These are phyloP conservation scores for Eucalyptus coolabah DNA, from an alignment of 345 rosid genomes.

Conservation along the genomic window DNA sequence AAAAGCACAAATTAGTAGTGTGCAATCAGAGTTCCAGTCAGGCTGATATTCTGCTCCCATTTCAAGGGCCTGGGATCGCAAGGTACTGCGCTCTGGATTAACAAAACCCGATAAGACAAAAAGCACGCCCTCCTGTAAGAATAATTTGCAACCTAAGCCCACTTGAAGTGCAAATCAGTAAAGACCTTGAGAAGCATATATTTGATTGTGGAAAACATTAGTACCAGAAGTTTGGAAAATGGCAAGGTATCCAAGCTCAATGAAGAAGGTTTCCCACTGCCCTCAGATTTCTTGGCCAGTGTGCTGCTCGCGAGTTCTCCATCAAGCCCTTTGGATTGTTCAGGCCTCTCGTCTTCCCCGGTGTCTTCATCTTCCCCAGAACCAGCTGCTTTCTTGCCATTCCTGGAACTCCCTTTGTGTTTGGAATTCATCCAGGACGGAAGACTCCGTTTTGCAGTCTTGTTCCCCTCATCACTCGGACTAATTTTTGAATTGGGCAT, in stretches of 20 bases:
- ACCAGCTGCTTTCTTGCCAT: not conserved
- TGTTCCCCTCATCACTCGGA: conserved; percentile 1
- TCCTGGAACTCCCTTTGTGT: conserved; percentile 6
- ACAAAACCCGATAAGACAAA: conserved; percentile 84
- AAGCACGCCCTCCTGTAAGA: conserved; percentile 72
- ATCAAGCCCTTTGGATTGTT: not conserved
- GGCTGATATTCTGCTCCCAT: conserved; percentile 84
- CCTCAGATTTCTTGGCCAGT: not conserved
- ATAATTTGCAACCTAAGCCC: conserved; percentile 3
- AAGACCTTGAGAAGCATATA: not conserved
- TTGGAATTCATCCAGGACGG: conserved; percentile 76
- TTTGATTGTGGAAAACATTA: not conserved
- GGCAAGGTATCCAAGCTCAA: conserved; percentile 20
- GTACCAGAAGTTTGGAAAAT: conserved; percentile 63
- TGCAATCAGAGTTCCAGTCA: conserved; percentile 76
- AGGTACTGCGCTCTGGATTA: conserved; percentile 69
- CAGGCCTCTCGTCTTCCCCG: not conserved
- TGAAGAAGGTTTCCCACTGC: not conserved
- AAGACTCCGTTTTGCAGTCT: conserved; percentile 48
- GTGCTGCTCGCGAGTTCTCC: not conserved
- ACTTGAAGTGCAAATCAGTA: not conserved
- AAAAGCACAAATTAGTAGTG: conserved; percentile 79
- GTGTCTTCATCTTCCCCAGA: not conserved
- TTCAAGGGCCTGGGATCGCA: conserved; percentile 72
- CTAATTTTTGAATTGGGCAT: conserved; percentile 26